A percentile compares a stretch with the other conserved stretches of the same genome.
Conservation (phyloP, 441 rosid genomes). For the Hypseocharis bilobata region DNA sequence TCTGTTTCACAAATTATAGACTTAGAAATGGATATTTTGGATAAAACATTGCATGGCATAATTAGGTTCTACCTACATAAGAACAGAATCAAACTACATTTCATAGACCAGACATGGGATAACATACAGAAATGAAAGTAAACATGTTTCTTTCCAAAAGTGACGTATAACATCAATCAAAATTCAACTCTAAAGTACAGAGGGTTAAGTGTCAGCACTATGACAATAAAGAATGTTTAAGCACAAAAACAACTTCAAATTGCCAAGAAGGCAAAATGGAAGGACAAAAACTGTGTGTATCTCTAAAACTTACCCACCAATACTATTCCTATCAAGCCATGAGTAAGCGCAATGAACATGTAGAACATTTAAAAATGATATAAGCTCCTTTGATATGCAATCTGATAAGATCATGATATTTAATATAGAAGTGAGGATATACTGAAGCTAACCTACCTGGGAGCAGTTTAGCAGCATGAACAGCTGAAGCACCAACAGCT, state of each 20-base stretch:
- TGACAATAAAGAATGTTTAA: too few relatives aligned
- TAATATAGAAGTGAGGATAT: background rate
- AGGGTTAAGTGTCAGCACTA: too few relatives aligned
- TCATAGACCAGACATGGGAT: background rate
- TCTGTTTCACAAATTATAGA: conserved; percentile 39
- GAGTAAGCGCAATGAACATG: background rate
- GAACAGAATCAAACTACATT: background rate
- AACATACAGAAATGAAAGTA: too few relatives aligned
- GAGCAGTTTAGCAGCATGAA: conserved; percentile 78
- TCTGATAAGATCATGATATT: background rate
- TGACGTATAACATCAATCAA: too few relatives aligned
- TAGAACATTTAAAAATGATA: background rate
- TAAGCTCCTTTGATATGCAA: background rate
- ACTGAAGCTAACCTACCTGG: conserved; percentile 51
- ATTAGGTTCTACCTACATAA: background rate
- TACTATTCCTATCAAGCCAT: background rate
- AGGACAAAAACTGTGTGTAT: too few relatives aligned
- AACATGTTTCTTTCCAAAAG: too few relatives aligned
- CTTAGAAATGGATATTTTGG: background rate
- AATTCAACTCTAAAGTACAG: background rate
- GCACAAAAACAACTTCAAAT: too few relatives aligned
- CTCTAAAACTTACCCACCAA: background rate
- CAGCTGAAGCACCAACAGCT: conserved; percentile 55
- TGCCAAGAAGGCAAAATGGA: too few relatives aligned
- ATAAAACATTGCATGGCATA: background rate